phyloP scores from a whole-genome alignment of 192 early-diverging fungal species.

The Gonapodya sp. region DNA sequence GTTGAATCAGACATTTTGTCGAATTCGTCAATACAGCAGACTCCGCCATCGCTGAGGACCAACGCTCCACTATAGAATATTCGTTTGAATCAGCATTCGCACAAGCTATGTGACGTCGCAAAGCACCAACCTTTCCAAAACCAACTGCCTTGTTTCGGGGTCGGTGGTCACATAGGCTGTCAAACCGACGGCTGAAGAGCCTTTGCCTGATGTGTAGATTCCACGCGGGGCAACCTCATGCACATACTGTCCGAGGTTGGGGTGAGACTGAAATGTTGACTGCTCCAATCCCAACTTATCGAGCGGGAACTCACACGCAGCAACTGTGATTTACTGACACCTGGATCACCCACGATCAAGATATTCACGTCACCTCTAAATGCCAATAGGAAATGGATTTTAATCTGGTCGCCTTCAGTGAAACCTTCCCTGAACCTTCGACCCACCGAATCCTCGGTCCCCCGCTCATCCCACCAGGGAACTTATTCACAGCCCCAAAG shows the following conservation, averaged over 20 bases:
- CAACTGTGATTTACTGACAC: constrained; percentile 91
- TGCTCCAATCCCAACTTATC: not conserved
- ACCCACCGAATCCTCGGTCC: constrained; percentile 13
- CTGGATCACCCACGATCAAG: constrained; percentile 91
- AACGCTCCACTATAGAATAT: constrained; percentile 65
- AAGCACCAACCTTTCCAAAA: constrained; percentile 81
- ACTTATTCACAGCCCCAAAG: constrained; percentile 92
- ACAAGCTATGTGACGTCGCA: not conserved
- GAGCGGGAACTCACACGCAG: constrained; percentile 32
- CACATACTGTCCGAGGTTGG: constrained; percentile 50
- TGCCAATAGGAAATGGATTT: constrained; percentile 16
- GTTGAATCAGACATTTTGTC: constrained; percentile 97
- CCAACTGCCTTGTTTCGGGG: constrained; percentile 90
- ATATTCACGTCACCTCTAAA: constrained; percentile 86
- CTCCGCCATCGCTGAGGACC: constrained; percentile 88
- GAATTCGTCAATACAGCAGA: constrained; percentile 99
- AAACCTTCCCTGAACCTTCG: constrained; percentile 42
- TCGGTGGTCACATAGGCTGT: constrained; percentile 92
- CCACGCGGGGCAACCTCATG: constrained; percentile 90
- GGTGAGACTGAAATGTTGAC: too few relatives aligned
- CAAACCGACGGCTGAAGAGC: constrained; percentile 89
- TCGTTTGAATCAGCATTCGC: too few relatives aligned
- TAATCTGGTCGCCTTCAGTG: constrained; percentile 18
- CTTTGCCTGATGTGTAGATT: constrained; percentile 95
- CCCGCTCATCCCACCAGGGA: constrained; percentile 43